Evolutionary conservation across 306 rosid genomes (phyloP).

Genomic region (Chamaecrista fasciculata): DNA sequence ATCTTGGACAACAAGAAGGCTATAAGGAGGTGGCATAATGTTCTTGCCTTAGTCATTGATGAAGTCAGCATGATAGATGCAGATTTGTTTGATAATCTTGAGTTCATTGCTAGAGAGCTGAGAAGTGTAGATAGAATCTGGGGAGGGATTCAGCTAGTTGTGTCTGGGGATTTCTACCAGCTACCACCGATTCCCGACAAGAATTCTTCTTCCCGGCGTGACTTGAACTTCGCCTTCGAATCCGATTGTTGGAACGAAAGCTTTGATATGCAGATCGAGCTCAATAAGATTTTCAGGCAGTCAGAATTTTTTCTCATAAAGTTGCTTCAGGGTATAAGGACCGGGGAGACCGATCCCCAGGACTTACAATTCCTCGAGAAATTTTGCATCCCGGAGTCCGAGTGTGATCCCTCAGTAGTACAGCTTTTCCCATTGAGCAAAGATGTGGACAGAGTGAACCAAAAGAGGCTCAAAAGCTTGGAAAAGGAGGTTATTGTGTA

Average conservation of each 20-base stretch:
- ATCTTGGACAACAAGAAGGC: conserved; percentile 24
- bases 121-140: conserved; percentile 28
- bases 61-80: conserved; percentile 58
- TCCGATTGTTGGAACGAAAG: conserved; percentile 55
- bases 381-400: conserved; percentile 12
- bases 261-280: conserved; percentile 46
- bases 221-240: conserved; percentile 51
- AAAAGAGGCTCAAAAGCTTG: conserved; percentile 38
- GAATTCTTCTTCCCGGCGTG: background rate
- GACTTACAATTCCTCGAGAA: conserved; percentile 34
- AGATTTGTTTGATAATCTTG: conserved; percentile 42
- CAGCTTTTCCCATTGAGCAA: conserved; percentile 43
- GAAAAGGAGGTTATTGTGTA: conserved; percentile 29
- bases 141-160: conserved; percentile 72
- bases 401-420: conserved; percentile 43
- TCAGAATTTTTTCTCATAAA: conserved; percentile 39
- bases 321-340: conserved; percentile 55
- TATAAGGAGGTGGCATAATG: conserved; percentile 41
- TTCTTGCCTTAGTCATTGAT: conserved; percentile 51
- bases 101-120: conserved; percentile 36
- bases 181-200: conserved; percentile 37
- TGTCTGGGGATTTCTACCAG: conserved; percentile 68
- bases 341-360: conserved; percentile 36
- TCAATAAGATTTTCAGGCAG: conserved; percentile 52
- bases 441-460: conserved; percentile 47